Base-by-base conservation (phyloP, 2,329 filamentous ascomycete species). In the Chaetothyriales sp. region DNA sequence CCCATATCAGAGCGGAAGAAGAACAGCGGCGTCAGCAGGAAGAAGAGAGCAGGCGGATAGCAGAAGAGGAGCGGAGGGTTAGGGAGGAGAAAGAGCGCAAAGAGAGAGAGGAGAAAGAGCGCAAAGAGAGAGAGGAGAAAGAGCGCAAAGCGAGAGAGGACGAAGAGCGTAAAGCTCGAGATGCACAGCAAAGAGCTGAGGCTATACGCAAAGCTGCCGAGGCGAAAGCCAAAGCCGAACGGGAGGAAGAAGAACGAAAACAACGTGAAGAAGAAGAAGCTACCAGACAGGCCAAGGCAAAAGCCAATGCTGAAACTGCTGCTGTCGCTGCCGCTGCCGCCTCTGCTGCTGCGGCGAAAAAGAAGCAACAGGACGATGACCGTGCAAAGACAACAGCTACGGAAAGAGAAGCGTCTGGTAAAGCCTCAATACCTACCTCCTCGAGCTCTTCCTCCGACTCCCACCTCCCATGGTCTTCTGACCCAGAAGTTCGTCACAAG, bases 201-300 rank as follows among this genome's bases (percentile, higher is more conserved):
- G 66, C 67, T 43, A 66, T 66, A 47, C 71, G 76, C 54, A 65
- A 71, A 50, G 69, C 69, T 44, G 65, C 66, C 1, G 71, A 77
- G 56, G 70, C 76, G 58, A 69, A 75, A 54, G 65, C 68, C 55
- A 67, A 69, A 28, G 67, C 75, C n/a, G 64, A 64, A 52, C 64
- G 64, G 3, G 65, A 56, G 9, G 64, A 64, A 47, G 59, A 61
- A 18, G 58, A 65, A 44, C 62, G 36, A 26, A 59, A 64, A 49
- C 64, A 69, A 44, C 62, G 62, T 36, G 63, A 64, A 49, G 63
- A 60, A 10, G 53, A 65, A 47, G 61, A 64, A 47, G 61, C 63
- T 20, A 59, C 64, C 43, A 54, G 61, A 43, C 54, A 61, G 26
- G 56, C 61, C 50, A 57, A 65, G 50, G 59, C 60, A 12, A 60